Base-by-base conservation (phyloP, 768 basidiomycete genomes). In the Gloeophyllum trabeum region DNA sequence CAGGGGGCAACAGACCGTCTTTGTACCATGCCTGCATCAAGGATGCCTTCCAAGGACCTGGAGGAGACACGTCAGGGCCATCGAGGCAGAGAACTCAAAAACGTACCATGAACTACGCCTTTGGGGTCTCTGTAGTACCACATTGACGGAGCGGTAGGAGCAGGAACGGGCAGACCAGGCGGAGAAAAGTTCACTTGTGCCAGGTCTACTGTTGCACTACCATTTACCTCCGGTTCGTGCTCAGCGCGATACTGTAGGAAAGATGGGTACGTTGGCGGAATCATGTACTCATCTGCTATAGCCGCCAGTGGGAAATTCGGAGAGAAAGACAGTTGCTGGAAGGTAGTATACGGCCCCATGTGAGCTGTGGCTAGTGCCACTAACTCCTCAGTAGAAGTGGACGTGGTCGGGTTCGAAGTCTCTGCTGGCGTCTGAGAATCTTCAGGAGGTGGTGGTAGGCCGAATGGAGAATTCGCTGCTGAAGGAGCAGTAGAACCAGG, bases 21-120 rank as follows among this genome's bases (percentile, higher is more conserved):
- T 81, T 84, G 54, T 84, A 88, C 87, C 87, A 91, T 3, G 79
- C 73, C 54, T 90, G 86, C 87, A 91, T 91, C 36, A 89, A 66
- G 19, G 77, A 73, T n/a, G 82, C 69, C 54, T 84, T 86, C 88
- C 88, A 90, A 18, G 87, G 88, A 25, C 88, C 87, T 89, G 45
- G 13, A n/a, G n/a, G n/a, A 39, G 28, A 47, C 36, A 36, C 19
- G 18, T 26, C 35, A 51, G 41, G 53, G 52, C 40, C 43, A 7
- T 14, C 30, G 26, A 19, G 19, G 35, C 34, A 28, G 24, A 36
- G 20, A 46, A 28, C 14, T 6, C 22, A 23, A 34, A 39, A 18
- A 24, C 76, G 53, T 48, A 85, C 87, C 87, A 60, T 87, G 87
- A 22, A 88, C 64, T 38, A 80, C 67, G 39, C 75, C 75, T 60